A percentile compares a stretch with the other conserved stretches of the same genome.
Evolutionary conservation across 2,329 filamentous ascomycete genomes (phyloP).

Genomic region (Cryphonectria naterciae): DNA sequence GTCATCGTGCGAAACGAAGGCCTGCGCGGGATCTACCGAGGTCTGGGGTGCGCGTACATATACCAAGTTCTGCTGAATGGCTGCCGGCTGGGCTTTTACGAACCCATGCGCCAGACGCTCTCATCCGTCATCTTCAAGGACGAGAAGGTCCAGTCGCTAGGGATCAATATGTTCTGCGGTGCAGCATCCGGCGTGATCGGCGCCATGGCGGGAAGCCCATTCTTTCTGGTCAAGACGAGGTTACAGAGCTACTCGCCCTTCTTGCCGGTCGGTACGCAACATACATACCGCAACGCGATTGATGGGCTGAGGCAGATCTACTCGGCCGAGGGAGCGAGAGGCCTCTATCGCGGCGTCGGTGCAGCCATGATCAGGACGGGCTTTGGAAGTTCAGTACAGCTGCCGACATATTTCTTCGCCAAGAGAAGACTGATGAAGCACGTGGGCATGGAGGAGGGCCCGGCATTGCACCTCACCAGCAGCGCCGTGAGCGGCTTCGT

Average conservation of each 20-base stretch:
- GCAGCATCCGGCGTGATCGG: slow-evolving; percentile 88
- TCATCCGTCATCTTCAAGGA: slow-evolving; percentile 74
- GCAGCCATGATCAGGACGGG: slow-evolving; percentile 96
- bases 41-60: slow-evolving; percentile 88
- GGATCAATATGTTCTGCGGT: slow-evolving; percentile 91
- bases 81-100: slow-evolving; percentile 96
- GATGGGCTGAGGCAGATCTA: slow-evolving; percentile 86
- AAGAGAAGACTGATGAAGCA: slow-evolving; percentile 84
- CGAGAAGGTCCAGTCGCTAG: slow-evolving; percentile 76
- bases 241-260: slow-evolving; percentile 93
- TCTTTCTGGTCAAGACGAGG: slow-evolving; percentile 97
- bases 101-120: slow-evolving; percentile 79
- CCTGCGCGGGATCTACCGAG: slow-evolving; percentile 80
- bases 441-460: slow-evolving; percentile 87
- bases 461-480: slow-evolving; percentile 83
- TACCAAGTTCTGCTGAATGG: slow-evolving; percentile 97
- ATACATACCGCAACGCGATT: slow-evolving; percentile 82
- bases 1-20: slow-evolving; percentile 94
- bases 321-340: slow-evolving; percentile 72
- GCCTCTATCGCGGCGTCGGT: slow-evolving; percentile 86
- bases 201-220: slow-evolving; percentile 89
- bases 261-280: slow-evolving; percentile 94
- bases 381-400: slow-evolving; percentile 92
- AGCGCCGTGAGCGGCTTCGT: slow-evolving; percentile 92
- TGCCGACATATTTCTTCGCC: slow-evolving; percentile 97